Percentiles rank a stretch among this genome's conserved stretches.
Evolutionary conservation across 2,329 filamentous ascomycete species (phyloP).

Genomic region (Cytospora schulzeri): DNA sequence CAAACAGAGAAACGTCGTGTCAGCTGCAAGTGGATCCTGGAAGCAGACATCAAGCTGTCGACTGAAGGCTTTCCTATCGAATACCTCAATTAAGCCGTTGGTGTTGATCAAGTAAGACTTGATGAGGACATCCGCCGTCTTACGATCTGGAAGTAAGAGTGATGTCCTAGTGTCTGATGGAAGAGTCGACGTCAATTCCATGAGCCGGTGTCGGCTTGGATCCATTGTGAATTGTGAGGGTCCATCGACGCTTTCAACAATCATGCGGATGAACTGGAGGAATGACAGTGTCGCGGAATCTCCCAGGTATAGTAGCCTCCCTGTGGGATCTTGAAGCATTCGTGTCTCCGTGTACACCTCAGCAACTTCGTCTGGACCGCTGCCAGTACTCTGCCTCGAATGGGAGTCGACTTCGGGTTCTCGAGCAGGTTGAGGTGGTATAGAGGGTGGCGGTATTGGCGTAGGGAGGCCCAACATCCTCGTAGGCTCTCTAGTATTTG

Average conservation of each 20-base stretch:
- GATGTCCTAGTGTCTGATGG: constrained; percentile 49
- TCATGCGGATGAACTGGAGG: constrained; percentile 61
- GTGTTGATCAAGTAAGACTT: constrained; percentile 66
- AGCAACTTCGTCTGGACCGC: constrained; percentile 56
- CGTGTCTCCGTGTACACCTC: constrained; percentile 56
- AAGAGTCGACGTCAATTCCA: constrained; percentile 55
- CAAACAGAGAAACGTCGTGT: constrained; percentile 57
- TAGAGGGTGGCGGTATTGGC: not conserved
- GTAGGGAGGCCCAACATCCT: constrained; percentile 36
- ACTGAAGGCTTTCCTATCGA: constrained; percentile 55
- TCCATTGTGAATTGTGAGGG: constrained; percentile 60
- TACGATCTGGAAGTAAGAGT: constrained; percentile 57
- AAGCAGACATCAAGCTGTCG: constrained; percentile 56
- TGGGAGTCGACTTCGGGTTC: constrained; percentile 32
- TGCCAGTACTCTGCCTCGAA: constrained; percentile 44
- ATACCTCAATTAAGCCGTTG: constrained; percentile 61
- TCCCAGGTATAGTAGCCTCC: constrained; percentile 64
- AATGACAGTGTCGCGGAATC: constrained; percentile 64
- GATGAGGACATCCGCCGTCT: constrained; percentile 56
- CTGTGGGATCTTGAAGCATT: constrained; percentile 62
- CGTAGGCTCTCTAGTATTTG: constrained; percentile 33
- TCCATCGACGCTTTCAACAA: constrained; percentile 58
- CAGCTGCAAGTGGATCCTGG: constrained; percentile 51
- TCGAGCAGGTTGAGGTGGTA: constrained; percentile 24
- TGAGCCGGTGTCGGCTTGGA: constrained; percentile 57